These are phyloP conservation scores for Dioszegia hungarica DNA, from an alignment of 768 basidiomycete species.

Conservation along the genomic window DNA sequence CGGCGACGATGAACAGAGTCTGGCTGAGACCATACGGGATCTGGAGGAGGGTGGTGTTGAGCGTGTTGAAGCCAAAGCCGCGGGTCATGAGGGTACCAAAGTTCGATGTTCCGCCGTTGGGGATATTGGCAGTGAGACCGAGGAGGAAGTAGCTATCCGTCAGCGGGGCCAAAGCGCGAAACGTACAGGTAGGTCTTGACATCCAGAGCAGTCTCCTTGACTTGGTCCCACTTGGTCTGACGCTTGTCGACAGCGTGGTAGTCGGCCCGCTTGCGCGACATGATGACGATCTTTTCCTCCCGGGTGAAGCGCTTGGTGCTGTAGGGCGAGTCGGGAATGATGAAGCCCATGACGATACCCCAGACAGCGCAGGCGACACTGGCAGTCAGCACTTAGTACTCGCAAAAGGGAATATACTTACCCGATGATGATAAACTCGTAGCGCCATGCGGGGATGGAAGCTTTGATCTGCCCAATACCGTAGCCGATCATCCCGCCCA, in stretches of 20 bases:
- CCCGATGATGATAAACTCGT: constrained; percentile 34
- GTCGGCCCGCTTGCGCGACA: constrained; percentile 45
- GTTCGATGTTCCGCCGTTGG: constrained; percentile 27
- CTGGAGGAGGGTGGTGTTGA: constrained; percentile 37
- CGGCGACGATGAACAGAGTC: constrained; percentile 14
- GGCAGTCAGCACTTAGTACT: constrained; percentile 41
- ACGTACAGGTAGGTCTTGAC: constrained; percentile 35
- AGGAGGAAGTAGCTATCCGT: constrained; percentile 28
- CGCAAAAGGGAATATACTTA: too few species aligned
- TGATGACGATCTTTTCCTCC: constrained; percentile 35
- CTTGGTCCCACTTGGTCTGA: constrained; percentile 44
- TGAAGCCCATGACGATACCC: constrained; percentile 28
- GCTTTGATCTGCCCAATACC: constrained; percentile 40
- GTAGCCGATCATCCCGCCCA: constrained; percentile 51
- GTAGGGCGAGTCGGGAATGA: constrained; percentile 39
- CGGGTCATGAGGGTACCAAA: constrained; percentile 41
- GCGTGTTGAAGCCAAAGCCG: constrained; percentile 45
- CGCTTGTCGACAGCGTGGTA: constrained; percentile 49
- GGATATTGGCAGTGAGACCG: constrained; percentile 7
- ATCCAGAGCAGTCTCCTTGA: constrained; percentile 41
- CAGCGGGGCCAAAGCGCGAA: constrained; percentile 33
- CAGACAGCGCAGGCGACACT: constrained; percentile 30
- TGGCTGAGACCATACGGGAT: constrained; percentile 32
- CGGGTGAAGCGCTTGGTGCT: constrained; percentile 31
- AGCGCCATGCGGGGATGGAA: constrained; percentile 43